Conservation (phyloP, 495 filamentous ascomycete genomes). For the Aspergillus olivimuriae region DNA sequence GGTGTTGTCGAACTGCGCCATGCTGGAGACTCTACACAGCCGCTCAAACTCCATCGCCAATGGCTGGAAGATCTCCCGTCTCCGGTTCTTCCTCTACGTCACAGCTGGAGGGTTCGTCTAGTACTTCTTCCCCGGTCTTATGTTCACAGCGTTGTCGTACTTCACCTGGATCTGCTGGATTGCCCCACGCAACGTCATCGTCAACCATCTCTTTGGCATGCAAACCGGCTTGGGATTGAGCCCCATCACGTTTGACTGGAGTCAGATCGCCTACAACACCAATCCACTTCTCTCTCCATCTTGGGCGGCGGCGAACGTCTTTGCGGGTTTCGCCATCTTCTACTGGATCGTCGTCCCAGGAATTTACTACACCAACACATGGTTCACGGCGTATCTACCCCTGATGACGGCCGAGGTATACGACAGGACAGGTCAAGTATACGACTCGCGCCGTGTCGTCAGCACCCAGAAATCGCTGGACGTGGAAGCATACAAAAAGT, state of each 20-base stretch:
- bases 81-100: conserved; percentile 71
- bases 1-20: conserved; percentile 72
- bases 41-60: conserved; percentile 72
- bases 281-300: conserved; percentile 74
- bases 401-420: conserved; percentile 52
- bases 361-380: conserved; percentile 34
- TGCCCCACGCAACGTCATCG: conserved; percentile 63
- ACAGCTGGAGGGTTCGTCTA: conserved; percentile 58
- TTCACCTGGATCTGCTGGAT: conserved; percentile 86
- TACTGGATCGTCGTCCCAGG: conserved; percentile 57
- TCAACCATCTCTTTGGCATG: conserved; percentile 78
- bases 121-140: conserved; percentile 77
- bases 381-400: conserved; percentile 35
- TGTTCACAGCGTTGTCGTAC: conserved; percentile 75
- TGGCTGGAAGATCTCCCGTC: conserved; percentile 75
- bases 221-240: conserved; percentile 71
- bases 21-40: conserved; percentile 77
- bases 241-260: conserved; percentile 76
- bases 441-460: conserved; percentile 69
- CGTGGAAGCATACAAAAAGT: conserved; percentile 63
- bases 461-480: conserved; percentile 67
- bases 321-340: conserved; percentile 66
- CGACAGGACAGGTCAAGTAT: conserved; percentile 73
- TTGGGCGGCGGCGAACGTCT: conserved; percentile 79
- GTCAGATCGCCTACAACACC: conserved; percentile 78